These are phyloP conservation scores for Strigomonas culicis DNA, from an alignment of 208 protist genomes.

Conservation along the genomic window DNA sequence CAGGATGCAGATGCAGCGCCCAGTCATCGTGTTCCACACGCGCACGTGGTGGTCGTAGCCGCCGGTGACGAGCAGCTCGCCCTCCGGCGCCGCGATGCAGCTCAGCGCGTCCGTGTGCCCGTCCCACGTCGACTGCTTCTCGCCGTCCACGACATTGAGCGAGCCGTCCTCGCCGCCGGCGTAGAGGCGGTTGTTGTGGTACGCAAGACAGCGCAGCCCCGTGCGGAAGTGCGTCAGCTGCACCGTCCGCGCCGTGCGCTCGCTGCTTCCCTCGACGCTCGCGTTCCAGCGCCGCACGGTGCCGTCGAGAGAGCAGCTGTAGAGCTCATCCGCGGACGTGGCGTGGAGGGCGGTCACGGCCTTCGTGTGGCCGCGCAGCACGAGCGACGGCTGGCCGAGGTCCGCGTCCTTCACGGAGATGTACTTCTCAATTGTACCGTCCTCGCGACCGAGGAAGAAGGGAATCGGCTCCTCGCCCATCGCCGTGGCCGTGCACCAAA, in stretches of 20 bases:
- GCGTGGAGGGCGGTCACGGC: constrained; percentile 60
- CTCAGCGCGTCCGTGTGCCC: constrained; percentile 58
- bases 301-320: constrained; percentile 70
- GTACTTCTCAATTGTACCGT: constrained; percentile 75
- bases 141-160: constrained; percentile 58
- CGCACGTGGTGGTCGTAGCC: constrained; percentile 63
- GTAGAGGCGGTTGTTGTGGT: constrained; percentile 36
- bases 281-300: constrained; percentile 60
- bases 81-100: constrained; percentile 47
- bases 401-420: constrained; percentile 46
- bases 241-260: constrained; percentile 20
- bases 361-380: constrained; percentile 54
- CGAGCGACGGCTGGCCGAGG: constrained; percentile 39
- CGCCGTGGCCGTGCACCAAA: constrained; percentile 50
- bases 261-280: constrained; percentile 16
- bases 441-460: constrained; percentile 68
- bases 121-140: constrained; percentile 44
- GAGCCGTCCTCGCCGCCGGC: constrained; percentile 61
- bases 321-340: constrained; percentile 37
- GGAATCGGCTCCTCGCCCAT: constrained; percentile 36
- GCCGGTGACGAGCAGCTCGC: constrained; percentile 58
- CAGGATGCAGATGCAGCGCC: constrained; percentile 54
- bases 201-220: constrained; percentile 42
- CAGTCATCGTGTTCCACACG: constrained; percentile 58
- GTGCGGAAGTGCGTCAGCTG: constrained; percentile 39